phyloP scores from a whole-genome alignment of 148 eudicot genomes.

The Rhododendron molle region DNA sequence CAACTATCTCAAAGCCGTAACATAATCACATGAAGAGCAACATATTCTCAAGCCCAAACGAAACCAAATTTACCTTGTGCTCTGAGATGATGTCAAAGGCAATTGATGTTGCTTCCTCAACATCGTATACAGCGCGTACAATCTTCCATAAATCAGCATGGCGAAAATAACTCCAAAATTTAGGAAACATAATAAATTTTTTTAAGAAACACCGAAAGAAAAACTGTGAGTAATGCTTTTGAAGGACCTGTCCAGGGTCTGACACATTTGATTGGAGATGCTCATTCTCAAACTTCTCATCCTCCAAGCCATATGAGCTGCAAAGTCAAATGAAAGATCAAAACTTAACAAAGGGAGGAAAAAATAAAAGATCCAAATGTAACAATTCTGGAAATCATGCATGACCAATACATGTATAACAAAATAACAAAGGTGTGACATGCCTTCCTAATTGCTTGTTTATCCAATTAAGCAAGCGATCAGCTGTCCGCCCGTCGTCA shows the following conservation, averaged over 20 bases:
- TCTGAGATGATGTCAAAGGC: constrained; percentile 75
- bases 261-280: constrained; percentile 54
- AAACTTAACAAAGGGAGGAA: neutral
- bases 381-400: neutral
- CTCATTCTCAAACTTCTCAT: constrained; percentile 75
- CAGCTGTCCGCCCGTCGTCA: constrained; percentile 71
- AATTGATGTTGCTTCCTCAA: constrained; percentile 84
- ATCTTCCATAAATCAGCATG: constrained; percentile 43
- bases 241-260: constrained; percentile 73
- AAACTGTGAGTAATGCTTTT: constrained; percentile 8
- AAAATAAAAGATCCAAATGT: neutral
- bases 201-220: neutral
- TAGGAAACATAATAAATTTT: neutral
- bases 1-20: constrained; percentile 15
- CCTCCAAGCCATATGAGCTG: constrained; percentile 81
- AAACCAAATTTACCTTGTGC: constrained; percentile 54
- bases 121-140: constrained; percentile 71
- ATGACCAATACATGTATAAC: neutral
- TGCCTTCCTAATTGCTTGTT: constrained; percentile 86
- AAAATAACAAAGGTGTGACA: neutral
- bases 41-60: neutral
- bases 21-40: constrained; percentile 4
- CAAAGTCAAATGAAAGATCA: constrained; percentile 11
- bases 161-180: neutral
- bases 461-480: constrained; percentile 77